phyloP scores from a whole-genome alignment of 306 rosid genomes.

The Cicer arietinum region DNA sequence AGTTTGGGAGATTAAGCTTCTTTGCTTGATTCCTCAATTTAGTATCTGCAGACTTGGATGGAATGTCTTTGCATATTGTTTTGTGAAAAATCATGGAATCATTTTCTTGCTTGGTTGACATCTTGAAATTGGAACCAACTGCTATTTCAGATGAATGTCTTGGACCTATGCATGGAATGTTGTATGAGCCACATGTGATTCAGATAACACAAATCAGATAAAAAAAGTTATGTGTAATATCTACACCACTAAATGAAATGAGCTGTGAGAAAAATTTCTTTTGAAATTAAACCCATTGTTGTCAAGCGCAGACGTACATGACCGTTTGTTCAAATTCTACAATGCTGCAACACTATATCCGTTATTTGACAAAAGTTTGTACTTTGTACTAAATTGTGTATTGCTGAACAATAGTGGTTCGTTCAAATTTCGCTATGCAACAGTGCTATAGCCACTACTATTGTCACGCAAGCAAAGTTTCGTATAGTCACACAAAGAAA shows the following conservation, averaged over 20 bases:
- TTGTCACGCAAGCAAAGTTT: too few species aligned
- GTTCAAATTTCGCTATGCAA: too few species aligned
- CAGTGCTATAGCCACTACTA: too few species aligned
- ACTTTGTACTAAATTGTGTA: too few species aligned
- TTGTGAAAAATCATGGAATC: not conserved
- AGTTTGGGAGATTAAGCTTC: conserved; percentile 45
- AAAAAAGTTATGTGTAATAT: not conserved
- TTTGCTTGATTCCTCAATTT: conserved; percentile 41
- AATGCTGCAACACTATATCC: too few species aligned
- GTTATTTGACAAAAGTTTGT: too few species aligned
- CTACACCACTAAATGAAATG: not conserved
- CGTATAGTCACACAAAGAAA: too few species aligned
- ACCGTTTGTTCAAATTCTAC: too few species aligned
- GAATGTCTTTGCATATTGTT: conserved; percentile 18
- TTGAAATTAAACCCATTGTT: not conserved
- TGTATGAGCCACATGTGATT: not conserved
- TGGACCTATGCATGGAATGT: conserved; percentile 33
- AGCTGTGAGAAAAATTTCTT: conserved; percentile 1
- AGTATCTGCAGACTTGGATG: not conserved
- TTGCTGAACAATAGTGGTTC: too few species aligned
- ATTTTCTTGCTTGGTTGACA: conserved; percentile 11
- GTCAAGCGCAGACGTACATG: too few species aligned
- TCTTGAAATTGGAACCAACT: not conserved
- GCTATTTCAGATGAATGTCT: conserved; percentile 10
- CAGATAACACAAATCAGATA: conserved; percentile 7